phyloP scores from a whole-genome alignment of 352 stramenopile genomes.

The Phytopythium mirpurense region DNA sequence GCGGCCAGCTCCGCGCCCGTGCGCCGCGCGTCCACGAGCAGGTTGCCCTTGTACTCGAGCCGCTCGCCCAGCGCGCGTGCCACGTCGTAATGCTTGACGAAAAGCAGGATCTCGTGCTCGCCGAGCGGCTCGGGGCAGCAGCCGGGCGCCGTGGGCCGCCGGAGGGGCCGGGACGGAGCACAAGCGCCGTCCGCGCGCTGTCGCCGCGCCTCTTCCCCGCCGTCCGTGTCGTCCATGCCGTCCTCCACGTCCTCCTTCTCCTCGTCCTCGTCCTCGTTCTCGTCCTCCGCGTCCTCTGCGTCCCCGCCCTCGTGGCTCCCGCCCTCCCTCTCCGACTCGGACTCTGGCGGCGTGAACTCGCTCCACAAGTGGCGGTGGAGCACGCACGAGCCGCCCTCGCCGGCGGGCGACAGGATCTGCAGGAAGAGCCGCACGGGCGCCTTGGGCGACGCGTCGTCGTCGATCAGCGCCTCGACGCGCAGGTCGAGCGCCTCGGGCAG shows the following conservation, averaged over 20 bases:
- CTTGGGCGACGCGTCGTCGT: constrained; percentile 68
- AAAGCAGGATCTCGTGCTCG: constrained; percentile 65
- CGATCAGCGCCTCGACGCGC: constrained; percentile 57
- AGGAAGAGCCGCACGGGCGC: constrained; percentile 65
- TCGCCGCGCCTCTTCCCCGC: not conserved
- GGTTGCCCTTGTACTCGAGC: constrained; percentile 75
- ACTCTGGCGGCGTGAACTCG: constrained; percentile 47
- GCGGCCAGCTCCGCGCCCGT: constrained; percentile 49
- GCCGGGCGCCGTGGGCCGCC: constrained; percentile 10
- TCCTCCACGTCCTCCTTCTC: not conserved
- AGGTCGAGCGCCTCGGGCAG: constrained; percentile 30
- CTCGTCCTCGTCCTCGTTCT: not conserved
- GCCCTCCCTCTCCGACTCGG: constrained; percentile 13
- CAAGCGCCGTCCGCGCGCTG: too few species aligned
- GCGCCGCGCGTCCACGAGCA: constrained; percentile 58
- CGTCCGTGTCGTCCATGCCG: not conserved
- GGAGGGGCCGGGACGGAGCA: too few species aligned
- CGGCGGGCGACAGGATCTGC: constrained; percentile 31
- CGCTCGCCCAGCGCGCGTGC: constrained; percentile 52
- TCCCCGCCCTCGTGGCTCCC: constrained; percentile 13
- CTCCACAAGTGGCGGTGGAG: constrained; percentile 17
- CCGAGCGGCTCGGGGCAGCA: constrained; percentile 10
- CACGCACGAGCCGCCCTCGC: constrained; percentile 1
- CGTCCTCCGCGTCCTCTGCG: not conserved
- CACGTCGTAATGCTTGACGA: constrained; percentile 83